Conservation (phyloP, 257 asterid species). For the Lavandula angustifolia region DNA sequence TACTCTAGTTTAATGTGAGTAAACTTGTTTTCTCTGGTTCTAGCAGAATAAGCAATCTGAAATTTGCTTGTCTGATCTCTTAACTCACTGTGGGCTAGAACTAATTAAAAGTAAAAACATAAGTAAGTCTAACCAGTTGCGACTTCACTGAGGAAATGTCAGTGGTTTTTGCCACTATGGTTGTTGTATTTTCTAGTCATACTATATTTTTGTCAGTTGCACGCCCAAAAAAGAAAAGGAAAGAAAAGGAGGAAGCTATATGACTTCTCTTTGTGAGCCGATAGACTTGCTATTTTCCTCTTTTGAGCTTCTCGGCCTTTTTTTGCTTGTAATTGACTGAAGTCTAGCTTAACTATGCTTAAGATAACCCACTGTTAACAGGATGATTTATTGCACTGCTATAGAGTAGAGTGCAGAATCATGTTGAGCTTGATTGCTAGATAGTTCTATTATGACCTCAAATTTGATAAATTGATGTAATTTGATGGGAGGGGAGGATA, state of each 20-base stretch:
- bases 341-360: constrained; percentile 2
- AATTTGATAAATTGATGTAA: constrained; percentile 18
- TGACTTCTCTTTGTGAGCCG: constrained; percentile 7
- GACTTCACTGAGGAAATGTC: background rate
- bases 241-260: background rate
- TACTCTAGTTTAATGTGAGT: constrained; percentile 9
- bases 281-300: background rate
- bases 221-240: background rate
- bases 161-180: constrained; percentile 9
- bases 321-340: background rate
- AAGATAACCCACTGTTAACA: background rate
- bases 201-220: constrained; percentile 7
- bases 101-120: background rate
- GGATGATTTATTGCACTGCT: background rate
- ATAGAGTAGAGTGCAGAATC: too few relatives aligned
- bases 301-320: background rate
- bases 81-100: background rate
- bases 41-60: constrained; percentile 9
- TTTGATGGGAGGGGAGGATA: background rate
- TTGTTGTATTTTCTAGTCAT: constrained; percentile 6
- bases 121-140: too few relatives aligned
- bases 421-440: background rate
- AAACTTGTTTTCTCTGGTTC: background rate
- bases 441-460: constrained; percentile 13
- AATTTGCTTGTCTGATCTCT: background rate